Percentiles rank a stretch among this genome's conserved stretches.
Evolutionary conservation across 768 basidiomycete species (phyloP).

Genomic region (Cystobasidiopsis lactophilus): DNA sequence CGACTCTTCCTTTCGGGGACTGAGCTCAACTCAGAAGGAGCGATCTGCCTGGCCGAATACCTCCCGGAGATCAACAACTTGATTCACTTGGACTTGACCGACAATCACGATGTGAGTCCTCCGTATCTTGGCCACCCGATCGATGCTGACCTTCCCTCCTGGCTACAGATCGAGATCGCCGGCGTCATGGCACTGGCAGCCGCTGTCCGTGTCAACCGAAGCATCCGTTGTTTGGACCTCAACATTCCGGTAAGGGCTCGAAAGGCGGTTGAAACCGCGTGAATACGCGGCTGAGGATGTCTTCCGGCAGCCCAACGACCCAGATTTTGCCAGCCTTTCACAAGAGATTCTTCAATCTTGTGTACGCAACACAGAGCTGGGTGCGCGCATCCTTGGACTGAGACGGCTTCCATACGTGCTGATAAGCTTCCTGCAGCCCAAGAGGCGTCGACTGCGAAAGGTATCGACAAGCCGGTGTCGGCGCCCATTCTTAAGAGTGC

Average conservation of each 20-base stretch:
- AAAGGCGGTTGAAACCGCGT: too few species aligned
- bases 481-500: slow-evolving; percentile 26
- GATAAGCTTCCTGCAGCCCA: too few species aligned
- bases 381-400: too few species aligned
- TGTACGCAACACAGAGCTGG: slow-evolving; percentile 81
- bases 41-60: slow-evolving; percentile 89
- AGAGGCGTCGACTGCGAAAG: slow-evolving; percentile 25
- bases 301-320: slow-evolving; percentile 18
- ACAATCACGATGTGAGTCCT: slow-evolving; percentile 10
- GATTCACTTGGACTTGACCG: slow-evolving; percentile 52
- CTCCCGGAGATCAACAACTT: slow-evolving; percentile 70
- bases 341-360: slow-evolving; percentile 76
- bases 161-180: slow-evolving; percentile 61
- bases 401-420: too few species aligned
- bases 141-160: slow-evolving; percentile 34
- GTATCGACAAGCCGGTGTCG: slow-evolving; percentile 23
- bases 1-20: slow-evolving; percentile 78
- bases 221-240: slow-evolving; percentile 78
- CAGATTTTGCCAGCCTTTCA: slow-evolving; percentile 38
- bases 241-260: slow-evolving; percentile 39
- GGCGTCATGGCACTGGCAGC: slow-evolving; percentile 79
- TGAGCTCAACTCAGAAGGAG: slow-evolving; percentile 52
- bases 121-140: neutral
- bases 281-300: too few species aligned
- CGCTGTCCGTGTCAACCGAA: slow-evolving; percentile 55